Evolutionary conservation across 1,139 yeast species (phyloP).

Genomic region (Meyerozyma guilliermondii): DNA sequence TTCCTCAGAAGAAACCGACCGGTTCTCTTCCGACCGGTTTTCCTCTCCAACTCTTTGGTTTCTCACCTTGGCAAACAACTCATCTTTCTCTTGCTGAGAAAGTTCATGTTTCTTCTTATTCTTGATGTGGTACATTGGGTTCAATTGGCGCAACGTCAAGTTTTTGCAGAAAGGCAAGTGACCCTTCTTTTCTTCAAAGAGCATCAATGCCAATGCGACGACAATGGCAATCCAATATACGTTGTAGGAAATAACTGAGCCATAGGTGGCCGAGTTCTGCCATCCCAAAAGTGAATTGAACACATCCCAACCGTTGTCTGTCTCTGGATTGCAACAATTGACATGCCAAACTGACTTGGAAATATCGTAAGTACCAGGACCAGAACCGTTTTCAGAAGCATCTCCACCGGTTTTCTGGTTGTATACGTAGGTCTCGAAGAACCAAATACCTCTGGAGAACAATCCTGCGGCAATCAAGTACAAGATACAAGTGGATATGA

Average conservation of each 20-base stretch:
- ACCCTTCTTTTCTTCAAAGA: constrained; percentile 64
- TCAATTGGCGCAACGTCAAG: constrained; percentile 50
- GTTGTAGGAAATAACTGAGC: constrained; percentile 80
- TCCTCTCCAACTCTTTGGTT: constrained; percentile 18
- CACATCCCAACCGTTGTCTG: constrained; percentile 89
- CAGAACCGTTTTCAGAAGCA: constrained; percentile 83
- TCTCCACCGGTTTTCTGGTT: constrained; percentile 74
- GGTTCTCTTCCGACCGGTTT: constrained; percentile 7
- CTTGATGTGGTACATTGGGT: constrained; percentile 70
- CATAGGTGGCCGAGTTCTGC: constrained; percentile 90
- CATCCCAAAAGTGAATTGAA: constrained; percentile 84
- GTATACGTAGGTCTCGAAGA: constrained; percentile 62
- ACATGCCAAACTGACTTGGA: constrained; percentile 82
- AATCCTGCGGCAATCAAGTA: constrained; percentile 86
- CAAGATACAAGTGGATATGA: constrained; percentile 74
- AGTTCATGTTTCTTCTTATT: constrained; percentile 61
- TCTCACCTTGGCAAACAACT: constrained; percentile 44
- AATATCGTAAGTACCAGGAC: constrained; percentile 88
- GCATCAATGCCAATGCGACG: constrained; percentile 50
- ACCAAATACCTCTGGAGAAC: constrained; percentile 89
- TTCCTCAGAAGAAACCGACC: constrained; percentile 4
- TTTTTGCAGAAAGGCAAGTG: constrained; percentile 57
- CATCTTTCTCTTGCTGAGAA: constrained; percentile 46
- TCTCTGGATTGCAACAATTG: constrained; percentile 88
- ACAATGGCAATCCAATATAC: constrained; percentile 73